phyloP scores from a whole-genome alignment of 2,329 filamentous ascomycete species.

The Raffaelea albimanens region DNA sequence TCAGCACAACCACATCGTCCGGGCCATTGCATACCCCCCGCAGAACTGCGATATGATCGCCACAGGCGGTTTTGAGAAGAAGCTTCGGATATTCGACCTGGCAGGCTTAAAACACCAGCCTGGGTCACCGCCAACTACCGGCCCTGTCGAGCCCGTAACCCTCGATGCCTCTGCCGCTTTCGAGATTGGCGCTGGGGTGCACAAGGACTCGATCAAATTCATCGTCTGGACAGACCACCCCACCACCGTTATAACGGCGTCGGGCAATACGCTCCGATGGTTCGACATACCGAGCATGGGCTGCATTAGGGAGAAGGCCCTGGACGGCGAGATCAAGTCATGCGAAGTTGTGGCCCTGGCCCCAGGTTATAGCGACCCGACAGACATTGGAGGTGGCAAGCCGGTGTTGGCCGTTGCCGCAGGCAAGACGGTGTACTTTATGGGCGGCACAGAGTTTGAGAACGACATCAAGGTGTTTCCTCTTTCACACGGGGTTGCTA shows the following conservation, averaged over 20 bases:
- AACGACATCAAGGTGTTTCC: slow-evolving; percentile 68
- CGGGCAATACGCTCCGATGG: slow-evolving; percentile 89
- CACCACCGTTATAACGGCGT: slow-evolving; percentile 82
- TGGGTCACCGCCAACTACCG: slow-evolving; percentile 20
- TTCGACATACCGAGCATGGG: slow-evolving; percentile 75
- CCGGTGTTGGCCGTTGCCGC: slow-evolving; percentile 81
- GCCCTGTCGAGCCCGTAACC: slow-evolving; percentile 28
- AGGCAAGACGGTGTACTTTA: slow-evolving; percentile 92
- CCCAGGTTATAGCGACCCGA: slow-evolving; percentile 44
- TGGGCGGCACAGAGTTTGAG: slow-evolving; percentile 64
- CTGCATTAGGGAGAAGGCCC: slow-evolving; percentile 64
- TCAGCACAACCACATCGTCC: slow-evolving; percentile 90
- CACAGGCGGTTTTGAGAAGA: slow-evolving; percentile 94
- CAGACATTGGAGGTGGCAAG: slow-evolving; percentile 56
- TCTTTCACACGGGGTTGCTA: slow-evolving; percentile 78
- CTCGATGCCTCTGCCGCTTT: slow-evolving; percentile 58
- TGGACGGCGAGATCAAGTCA: slow-evolving; percentile 81
- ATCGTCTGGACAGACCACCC: slow-evolving; percentile 90
- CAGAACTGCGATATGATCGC: slow-evolving; percentile 77
- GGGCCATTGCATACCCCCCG: slow-evolving; percentile 80
- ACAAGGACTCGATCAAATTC: slow-evolving; percentile 85
- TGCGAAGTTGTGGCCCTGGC: slow-evolving; percentile 77
- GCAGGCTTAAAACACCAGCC: slow-evolving; percentile 42
- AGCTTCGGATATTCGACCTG: slow-evolving; percentile 86
- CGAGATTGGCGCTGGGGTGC: slow-evolving; percentile 78